A percentile compares a stretch with the other conserved stretches of the same genome.
Evolutionary conservation across 108 stramenopile species (phyloP).

Genomic region (Nitzschia sp.): DNA sequence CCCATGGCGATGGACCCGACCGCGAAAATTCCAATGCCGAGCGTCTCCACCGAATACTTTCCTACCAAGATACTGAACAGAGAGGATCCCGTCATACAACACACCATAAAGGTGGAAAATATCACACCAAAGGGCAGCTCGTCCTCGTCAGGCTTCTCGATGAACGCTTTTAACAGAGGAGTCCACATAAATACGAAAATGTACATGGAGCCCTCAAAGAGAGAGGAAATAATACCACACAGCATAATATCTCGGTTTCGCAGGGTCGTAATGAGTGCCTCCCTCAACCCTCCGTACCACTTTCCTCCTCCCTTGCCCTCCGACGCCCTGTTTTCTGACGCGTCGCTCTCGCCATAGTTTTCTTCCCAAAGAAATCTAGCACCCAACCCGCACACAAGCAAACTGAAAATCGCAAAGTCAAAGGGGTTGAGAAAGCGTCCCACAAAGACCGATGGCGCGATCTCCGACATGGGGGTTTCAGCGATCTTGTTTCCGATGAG

Average conservation of each 20-base stretch:
- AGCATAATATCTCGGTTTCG: slow-evolving; percentile 74
- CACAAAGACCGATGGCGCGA: slow-evolving; percentile 44
- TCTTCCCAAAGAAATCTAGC: slow-evolving; percentile 88
- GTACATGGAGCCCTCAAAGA: slow-evolving; percentile 95
- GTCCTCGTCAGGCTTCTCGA: slow-evolving; percentile 8
- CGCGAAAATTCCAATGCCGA: slow-evolving; percentile 68
- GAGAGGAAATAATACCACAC: slow-evolving; percentile 80
- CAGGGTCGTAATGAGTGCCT: slow-evolving; percentile 60
- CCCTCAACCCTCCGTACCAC: slow-evolving; percentile 61
- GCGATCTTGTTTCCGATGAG: slow-evolving; percentile 86
- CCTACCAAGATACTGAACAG: slow-evolving; percentile 83
- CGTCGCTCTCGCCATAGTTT: slow-evolving; percentile 90
- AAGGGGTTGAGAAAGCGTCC: slow-evolving; percentile 95
- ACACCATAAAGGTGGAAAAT: slow-evolving; percentile 96
- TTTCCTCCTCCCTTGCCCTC: slow-evolving; percentile 13
- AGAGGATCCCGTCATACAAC: slow-evolving; percentile 89
- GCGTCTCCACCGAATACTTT: slow-evolving; percentile 56
- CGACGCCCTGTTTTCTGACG: slow-evolving; percentile 8
- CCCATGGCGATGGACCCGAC: slow-evolving; percentile 66
- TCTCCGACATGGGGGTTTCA: slow-evolving; percentile 27
- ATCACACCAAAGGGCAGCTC: slow-evolving; percentile 92
- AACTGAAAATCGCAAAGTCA: slow-evolving; percentile 83
- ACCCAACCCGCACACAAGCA: slow-evolving; percentile 74
- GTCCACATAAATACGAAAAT: slow-evolving; percentile 99
- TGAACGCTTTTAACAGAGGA: slow-evolving; percentile 62